A percentile compares a stretch with the other conserved stretches of the same genome.
Evolutionary conservation across 495 filamentous ascomycete species (phyloP).

Genomic region (Hypoxylon lienhwacheense): DNA sequence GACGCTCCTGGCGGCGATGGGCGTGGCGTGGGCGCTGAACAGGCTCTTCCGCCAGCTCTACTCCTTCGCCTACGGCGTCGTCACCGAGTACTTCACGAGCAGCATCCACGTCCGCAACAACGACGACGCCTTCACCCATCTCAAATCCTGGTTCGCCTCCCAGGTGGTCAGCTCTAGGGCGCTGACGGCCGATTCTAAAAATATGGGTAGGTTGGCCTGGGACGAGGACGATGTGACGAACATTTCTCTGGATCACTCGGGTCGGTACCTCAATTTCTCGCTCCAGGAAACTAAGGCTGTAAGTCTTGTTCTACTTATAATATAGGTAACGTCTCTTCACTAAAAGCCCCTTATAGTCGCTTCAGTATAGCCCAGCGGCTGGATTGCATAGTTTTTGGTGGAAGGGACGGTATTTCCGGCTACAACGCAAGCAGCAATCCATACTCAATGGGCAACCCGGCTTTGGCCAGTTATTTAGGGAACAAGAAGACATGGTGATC

Average conservation of each 20-base stretch:
- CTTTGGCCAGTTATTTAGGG: slow-evolving; percentile 36
- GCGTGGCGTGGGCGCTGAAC: slow-evolving; percentile 45
- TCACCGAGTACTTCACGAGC: slow-evolving; percentile 55
- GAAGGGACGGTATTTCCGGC: slow-evolving; percentile 42
- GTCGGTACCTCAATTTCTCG: slow-evolving; percentile 49
- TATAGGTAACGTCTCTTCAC: not conserved
- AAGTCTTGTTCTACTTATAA: slow-evolving; percentile 5
- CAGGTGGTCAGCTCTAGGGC: slow-evolving; percentile 58
- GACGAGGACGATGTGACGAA: slow-evolving; percentile 49
- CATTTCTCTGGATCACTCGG: slow-evolving; percentile 41
- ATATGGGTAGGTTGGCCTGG: slow-evolving; percentile 54
- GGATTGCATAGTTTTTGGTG: slow-evolving; percentile 49
- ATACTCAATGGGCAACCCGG: slow-evolving; percentile 36
- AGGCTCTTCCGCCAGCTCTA: slow-evolving; percentile 41
- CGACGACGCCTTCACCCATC: slow-evolving; percentile 62
- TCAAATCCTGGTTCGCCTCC: slow-evolving; percentile 62
- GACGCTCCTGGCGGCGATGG: slow-evolving; percentile 39
- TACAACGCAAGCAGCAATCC: slow-evolving; percentile 43
- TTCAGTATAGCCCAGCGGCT: slow-evolving; percentile 46
- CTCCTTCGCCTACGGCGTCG: slow-evolving; percentile 24
- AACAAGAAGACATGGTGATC: slow-evolving; percentile 46
- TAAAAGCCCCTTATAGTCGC: slow-evolving; percentile 22
- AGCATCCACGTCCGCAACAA: slow-evolving; percentile 56
- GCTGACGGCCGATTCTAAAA: slow-evolving; percentile 62
- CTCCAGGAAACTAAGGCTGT: slow-evolving; percentile 45